Conservation (phyloP, 768 basidiomycete species). For the Leccinum disarticulatum region DNA sequence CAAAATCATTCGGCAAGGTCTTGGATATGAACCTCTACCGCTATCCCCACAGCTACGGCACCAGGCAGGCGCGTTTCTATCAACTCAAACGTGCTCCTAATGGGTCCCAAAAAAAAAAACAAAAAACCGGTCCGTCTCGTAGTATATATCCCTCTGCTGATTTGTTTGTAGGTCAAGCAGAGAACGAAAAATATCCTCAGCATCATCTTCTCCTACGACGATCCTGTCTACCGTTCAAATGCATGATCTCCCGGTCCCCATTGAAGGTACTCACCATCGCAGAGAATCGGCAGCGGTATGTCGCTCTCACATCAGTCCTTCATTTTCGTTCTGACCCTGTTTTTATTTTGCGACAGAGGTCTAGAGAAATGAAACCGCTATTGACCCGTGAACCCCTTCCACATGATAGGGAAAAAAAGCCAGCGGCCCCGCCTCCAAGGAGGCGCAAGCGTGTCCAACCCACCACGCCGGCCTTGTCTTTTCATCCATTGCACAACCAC, state of each 20-base stretch:
- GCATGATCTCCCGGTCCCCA: constrained; percentile 14
- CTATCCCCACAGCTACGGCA: constrained; percentile 33
- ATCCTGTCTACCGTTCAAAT: constrained; percentile 12
- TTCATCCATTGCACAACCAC: constrained; percentile 15
- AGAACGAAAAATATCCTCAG: constrained; percentile 13
- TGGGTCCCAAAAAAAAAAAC: constrained; percentile 18
- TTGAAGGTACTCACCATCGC: constrained; percentile 16
- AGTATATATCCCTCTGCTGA: constrained; percentile 27
- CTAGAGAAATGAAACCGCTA: constrained; percentile 21
- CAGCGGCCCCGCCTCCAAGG: constrained; percentile 11
- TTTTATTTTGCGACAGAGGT: constrained; percentile 16
- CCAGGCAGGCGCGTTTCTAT: constrained; percentile 35
- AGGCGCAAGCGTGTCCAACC: constrained; percentile 26
- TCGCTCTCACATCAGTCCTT: constrained; percentile 12
- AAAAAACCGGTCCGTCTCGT: constrained; percentile 19
- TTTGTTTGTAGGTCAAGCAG: constrained; percentile 14
- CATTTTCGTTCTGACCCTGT: constrained; percentile 13
- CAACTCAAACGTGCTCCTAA: constrained; percentile 27
- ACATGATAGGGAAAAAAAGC: constrained; percentile 26
- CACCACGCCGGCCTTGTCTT: constrained; percentile 20
- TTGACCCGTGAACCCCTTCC: constrained; percentile 25
- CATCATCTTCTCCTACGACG: constrained; percentile 4
- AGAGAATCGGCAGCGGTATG: constrained; percentile 22
- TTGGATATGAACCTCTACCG: constrained; percentile 28
- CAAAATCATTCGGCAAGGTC: constrained; percentile 27